Base-by-base conservation (phyloP, 345 rosid genomes). In the Populus davidiana region DNA sequence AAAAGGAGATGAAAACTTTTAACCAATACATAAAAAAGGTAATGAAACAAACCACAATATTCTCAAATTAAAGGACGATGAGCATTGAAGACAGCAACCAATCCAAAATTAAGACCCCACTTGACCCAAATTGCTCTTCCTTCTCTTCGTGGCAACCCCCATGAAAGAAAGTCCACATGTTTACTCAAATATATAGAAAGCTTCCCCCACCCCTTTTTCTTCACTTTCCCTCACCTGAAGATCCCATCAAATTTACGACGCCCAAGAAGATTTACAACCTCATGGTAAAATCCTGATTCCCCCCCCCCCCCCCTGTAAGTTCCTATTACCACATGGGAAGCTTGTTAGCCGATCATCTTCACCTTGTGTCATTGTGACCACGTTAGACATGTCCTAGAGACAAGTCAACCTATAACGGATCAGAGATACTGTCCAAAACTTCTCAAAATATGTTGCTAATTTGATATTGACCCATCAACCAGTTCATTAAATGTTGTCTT, bases 91-190 rank as follows among this genome's bases (percentile, higher is more conserved):
- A 79, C 81, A 76, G 61, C 21, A 39, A 10, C 4, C 62, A 10
- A 23, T 9, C 27, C 14, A 56, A 56, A 56, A 56, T 21, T 25
- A 38, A 74, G 77, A 49, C 83, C 88, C 86, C 67, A 82, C 84
- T 29, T 41, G 74, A 72, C 68, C 82, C 82, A 80, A 71, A 33
- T 11, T 5, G 74, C 81, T 68, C 72, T 88, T 83, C 87, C 91
- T 88, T 87, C 80, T 89, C 81, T 85, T 86, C 89, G 75, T 81
- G 90, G 85, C 88, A 88, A 85, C 73, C 78, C 79, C 85, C 80
- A 73, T 73, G 84, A 86, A 82, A 83, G 87, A 82, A 85, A 85
- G 84, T 75, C 81, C 86, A 80, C 73, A 77, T 35, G 67, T 65
- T 81, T 86, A 78, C 85, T 81, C 86, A 80, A 83, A 69, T 41